Evolutionary conservation across 2,329 filamentous ascomycete genomes (phyloP).

Genomic region (Rutstroemia sp.): DNA sequence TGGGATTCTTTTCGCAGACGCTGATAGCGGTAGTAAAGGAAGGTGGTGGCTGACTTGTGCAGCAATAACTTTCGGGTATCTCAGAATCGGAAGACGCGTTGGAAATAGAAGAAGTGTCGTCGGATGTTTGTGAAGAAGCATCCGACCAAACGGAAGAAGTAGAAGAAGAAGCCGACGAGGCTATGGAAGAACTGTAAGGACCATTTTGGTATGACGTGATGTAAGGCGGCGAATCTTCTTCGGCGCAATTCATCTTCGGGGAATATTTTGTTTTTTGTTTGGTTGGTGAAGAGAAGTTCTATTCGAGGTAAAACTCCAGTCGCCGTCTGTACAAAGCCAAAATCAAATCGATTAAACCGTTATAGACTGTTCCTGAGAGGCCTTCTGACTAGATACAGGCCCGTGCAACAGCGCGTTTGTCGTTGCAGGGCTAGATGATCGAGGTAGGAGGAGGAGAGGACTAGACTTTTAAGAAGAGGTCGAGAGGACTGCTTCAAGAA

Average conservation of each 20-base stretch:
- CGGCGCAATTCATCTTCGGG: constrained; percentile 52
- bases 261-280: constrained; percentile 6
- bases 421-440: constrained; percentile 36
- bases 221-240: constrained; percentile 46
- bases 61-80: constrained; percentile 38
- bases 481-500: constrained; percentile 40
- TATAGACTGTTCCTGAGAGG: constrained; percentile 31
- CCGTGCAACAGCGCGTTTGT: constrained; percentile 28
- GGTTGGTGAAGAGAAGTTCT: constrained; percentile 9
- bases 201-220: constrained; percentile 42
- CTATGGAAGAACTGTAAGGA: constrained; percentile 63
- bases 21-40: constrained; percentile 27
- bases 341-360: constrained; percentile 36
- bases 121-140: constrained; percentile 60
- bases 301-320: constrained; percentile 39
- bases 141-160: constrained; percentile 73
- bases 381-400: constrained; percentile 37
- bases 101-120: constrained; percentile 58
- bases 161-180: constrained; percentile 69
- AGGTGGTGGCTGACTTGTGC: constrained; percentile 27
- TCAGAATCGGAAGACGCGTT: constrained; percentile 46
- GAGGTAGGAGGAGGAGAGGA: constrained; percentile 34
- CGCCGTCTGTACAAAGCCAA: constrained; percentile 46
- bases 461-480: constrained; percentile 33
- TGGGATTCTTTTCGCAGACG: constrained; percentile 26